Evolutionary conservation across 208 protist species (phyloP).

Genomic region (Wallacemonas sp.): DNA sequence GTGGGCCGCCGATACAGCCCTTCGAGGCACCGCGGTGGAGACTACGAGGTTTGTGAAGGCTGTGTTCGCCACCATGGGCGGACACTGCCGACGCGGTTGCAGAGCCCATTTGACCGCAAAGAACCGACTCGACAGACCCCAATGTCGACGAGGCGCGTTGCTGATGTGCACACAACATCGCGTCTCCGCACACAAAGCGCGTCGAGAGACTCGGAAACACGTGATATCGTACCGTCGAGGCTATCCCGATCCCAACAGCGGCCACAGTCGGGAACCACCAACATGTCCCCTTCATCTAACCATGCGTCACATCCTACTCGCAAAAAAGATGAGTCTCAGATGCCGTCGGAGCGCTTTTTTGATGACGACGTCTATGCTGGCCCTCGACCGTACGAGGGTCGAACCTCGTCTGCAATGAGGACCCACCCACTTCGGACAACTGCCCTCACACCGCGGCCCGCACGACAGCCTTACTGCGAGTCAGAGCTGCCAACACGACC

Average conservation of each 20-base stretch:
- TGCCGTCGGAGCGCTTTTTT: slow-evolving; percentile 7
- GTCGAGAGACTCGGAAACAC: too few relatives aligned
- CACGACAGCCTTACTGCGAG: too few relatives aligned
- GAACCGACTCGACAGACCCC: not conserved
- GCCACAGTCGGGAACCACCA: too few relatives aligned
- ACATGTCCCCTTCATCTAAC: too few relatives aligned
- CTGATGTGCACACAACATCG: not conserved
- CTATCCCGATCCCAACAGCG: too few relatives aligned
- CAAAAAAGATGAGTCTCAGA: too few relatives aligned
- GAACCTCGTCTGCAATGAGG: not conserved
- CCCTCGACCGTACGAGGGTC: not conserved
- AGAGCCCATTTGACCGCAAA: not conserved
- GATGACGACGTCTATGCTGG: slow-evolving; percentile 9
- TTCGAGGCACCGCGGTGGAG: slow-evolving; percentile 24
- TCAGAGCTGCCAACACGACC: too few relatives aligned
- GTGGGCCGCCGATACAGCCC: slow-evolving; percentile 35
- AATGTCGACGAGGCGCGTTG: not conserved
- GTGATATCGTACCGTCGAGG: too few relatives aligned
- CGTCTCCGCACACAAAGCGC: too few relatives aligned
- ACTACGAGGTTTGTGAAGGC: slow-evolving; percentile 40
- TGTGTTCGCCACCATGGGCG: slow-evolving; percentile 15
- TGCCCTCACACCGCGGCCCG: not conserved
- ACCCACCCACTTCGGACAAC: not conserved
- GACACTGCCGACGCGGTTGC: not conserved
- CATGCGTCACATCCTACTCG: too few relatives aligned